Percentiles rank a stretch among this genome's conserved stretches.
Evolutionary conservation across 805 yeast species (phyloP).

Genomic region (Jamesozyma lodderae): DNA sequence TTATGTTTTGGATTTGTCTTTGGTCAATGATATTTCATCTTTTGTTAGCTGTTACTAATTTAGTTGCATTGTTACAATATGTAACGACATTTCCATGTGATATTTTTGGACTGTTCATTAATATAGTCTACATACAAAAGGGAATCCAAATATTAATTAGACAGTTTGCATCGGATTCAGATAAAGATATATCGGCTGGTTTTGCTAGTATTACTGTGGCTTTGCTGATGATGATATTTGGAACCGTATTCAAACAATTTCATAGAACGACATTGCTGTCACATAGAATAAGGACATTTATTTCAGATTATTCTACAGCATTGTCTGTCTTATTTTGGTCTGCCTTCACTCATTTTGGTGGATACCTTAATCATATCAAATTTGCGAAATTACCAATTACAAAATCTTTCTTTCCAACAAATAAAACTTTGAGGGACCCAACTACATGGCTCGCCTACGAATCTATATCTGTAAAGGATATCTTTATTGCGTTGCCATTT

Average conservation of each 20-base stretch:
- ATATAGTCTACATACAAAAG: slow-evolving; percentile 78
- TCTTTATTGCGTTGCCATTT: slow-evolving; percentile 88
- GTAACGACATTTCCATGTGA: slow-evolving; percentile 84
- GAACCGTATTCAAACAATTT: slow-evolving; percentile 50
- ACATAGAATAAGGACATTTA: slow-evolving; percentile 51
- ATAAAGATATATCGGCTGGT: slow-evolving; percentile 32
- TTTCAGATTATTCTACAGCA: slow-evolving; percentile 84
- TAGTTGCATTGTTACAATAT: slow-evolving; percentile 55
- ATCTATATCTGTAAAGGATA: slow-evolving; percentile 48
- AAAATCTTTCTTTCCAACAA: slow-evolving; percentile 67
- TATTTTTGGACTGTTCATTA: slow-evolving; percentile 86
- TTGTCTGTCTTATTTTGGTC: slow-evolving; percentile 79
- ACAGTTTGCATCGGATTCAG: slow-evolving; percentile 44
- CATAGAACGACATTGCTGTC: slow-evolving; percentile 51
- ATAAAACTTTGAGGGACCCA: slow-evolving; percentile 18
- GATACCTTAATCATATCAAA: slow-evolving; percentile 46
- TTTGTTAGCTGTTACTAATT: slow-evolving; percentile 57
- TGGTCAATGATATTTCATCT: slow-evolving; percentile 86
- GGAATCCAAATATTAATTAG: slow-evolving; percentile 73
- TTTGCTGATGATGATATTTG: slow-evolving; percentile 66
- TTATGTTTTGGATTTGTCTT: slow-evolving; percentile 91
- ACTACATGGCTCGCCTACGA: slow-evolving; percentile 35
- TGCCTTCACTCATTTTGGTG: slow-evolving; percentile 89
- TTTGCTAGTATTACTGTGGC: slow-evolving; percentile 71
- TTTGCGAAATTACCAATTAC: slow-evolving; percentile 62